Evolutionary conservation across 805 yeast species (phyloP), one percentile per base, ranked within the genome.

Genomic region (Brettanomyces sp.): DNA sequence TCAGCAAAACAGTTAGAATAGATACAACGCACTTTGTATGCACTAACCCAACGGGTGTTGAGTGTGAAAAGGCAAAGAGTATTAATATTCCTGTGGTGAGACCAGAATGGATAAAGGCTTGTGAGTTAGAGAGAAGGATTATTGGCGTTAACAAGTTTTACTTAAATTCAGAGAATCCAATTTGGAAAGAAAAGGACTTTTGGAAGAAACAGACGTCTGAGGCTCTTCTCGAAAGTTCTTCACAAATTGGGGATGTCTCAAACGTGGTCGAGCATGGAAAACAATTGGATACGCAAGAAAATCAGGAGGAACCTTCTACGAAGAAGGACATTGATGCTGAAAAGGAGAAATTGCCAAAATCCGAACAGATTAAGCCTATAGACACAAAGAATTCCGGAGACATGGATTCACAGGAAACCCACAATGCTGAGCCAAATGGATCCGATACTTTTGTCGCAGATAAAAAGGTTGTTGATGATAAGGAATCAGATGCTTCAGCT

Each of bases 41-140:
- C 50, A 82, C 95, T 13, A 73, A 76, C 21, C 80, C 80, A 42
- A 68, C 69, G 38, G 88, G 87, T n/a, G 65, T 69, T 44, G 73
- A 81, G 14, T 85, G 77, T 67, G 72, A 80, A 50, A 82, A 79
- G 59, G 99, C 98, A 1, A 73, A 75, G 50, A 89, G 83, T 45
- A 77, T 79, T 68, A 93, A 89, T 59, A 88, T 93, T 46, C 99
- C 99, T 2, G 77, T 93, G 36, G 90, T 93, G 25, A 77, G 95
- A 62, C 98, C 99, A 0, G 97, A 93, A 62, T 93, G 98, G 98
- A 69, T 93, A 47, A 83, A 85, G 63, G 96, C 97, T 0, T 93
- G 98, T 68, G 95, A 86, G 56, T 63, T 74, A 39, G 97, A 90
- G 58, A 78, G 93, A 55, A 69, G 96, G 57, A 81, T 93, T 46